A percentile compares a stretch with the other conserved stretches of the same genome.
Conservation (phyloP, 2,329 filamentous ascomycete species). For the Calonectria pseudoreteaudii region DNA sequence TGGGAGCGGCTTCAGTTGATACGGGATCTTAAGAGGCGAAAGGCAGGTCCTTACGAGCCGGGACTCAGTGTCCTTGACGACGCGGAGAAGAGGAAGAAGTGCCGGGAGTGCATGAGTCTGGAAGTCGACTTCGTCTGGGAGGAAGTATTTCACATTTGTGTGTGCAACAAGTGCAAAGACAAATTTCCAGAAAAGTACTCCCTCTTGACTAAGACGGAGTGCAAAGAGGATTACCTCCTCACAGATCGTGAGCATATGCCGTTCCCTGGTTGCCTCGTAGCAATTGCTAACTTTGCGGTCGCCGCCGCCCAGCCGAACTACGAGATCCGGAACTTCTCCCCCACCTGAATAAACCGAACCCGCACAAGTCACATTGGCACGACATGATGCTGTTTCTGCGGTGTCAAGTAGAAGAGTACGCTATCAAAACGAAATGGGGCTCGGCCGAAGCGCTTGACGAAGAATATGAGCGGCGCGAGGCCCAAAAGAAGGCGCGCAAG, state of each 20-base stretch:
- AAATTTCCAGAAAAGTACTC: constrained; percentile 93
- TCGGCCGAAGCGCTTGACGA: constrained; percentile 85
- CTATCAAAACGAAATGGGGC: constrained; percentile 91
- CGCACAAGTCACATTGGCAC: constrained; percentile 95
- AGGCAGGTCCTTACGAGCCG: constrained; percentile 88
- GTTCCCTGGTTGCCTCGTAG: not conserved
- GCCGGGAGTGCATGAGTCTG: constrained; percentile 82
- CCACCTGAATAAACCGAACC: constrained; percentile 89
- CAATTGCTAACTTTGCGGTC: constrained; percentile 12
- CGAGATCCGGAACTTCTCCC: constrained; percentile 88
- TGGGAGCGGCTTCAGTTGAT: constrained; percentile 90
- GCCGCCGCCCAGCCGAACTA: constrained; percentile 82
- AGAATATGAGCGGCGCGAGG: constrained; percentile 84
- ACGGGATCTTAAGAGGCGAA: constrained; percentile 76
- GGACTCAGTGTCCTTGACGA: constrained; percentile 81
- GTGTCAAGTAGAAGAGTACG: constrained; percentile 94
- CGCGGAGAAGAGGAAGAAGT: constrained; percentile 75
- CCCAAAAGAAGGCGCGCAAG: constrained; percentile 85
- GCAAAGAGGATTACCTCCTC: constrained; percentile 91
- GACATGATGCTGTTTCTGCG: constrained; percentile 99
- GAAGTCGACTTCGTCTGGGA: constrained; percentile 98
- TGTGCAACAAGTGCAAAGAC: constrained; percentile 91
- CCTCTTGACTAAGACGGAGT: constrained; percentile 96
- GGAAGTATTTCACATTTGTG: constrained; percentile 79
- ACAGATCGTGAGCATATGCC: constrained; percentile 78